A percentile compares a stretch with the other conserved stretches of the same genome.
phyloP scores from a whole-genome alignment of 2,329 filamentous ascomycete species.

The Aspergillus novoparasiticus region DNA sequence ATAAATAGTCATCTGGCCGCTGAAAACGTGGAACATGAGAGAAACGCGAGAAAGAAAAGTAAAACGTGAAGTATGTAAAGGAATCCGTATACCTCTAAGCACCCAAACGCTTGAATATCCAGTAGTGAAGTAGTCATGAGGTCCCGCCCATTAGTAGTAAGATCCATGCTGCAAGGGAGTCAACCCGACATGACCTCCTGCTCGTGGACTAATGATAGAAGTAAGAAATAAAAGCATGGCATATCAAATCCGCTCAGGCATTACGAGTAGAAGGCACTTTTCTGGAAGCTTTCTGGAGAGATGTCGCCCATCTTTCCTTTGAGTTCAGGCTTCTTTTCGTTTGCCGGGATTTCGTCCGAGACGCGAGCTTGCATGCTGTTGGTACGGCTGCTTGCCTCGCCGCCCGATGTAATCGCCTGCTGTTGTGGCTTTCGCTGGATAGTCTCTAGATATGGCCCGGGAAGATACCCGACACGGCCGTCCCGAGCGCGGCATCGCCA shows the following conservation, averaged over 20 bases:
- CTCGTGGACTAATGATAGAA: slow-evolving; percentile 20
- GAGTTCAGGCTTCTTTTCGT: slow-evolving; percentile 51
- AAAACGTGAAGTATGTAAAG: not conserved
- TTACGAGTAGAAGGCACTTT: slow-evolving; percentile 68
- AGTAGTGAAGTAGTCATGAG: not conserved
- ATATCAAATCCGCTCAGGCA: not conserved
- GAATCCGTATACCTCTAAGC: slow-evolving; percentile 2
- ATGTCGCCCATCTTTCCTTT: slow-evolving; percentile 66
- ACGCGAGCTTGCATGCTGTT: slow-evolving; percentile 54
- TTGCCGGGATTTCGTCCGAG: slow-evolving; percentile 23
- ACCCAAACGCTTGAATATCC: slow-evolving; percentile 4
- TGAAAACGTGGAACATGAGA: not conserved
- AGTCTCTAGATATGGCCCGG: slow-evolving; percentile 82
- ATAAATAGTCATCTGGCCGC: not conserved
- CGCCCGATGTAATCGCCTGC: slow-evolving; percentile 46
- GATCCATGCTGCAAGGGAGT: slow-evolving; percentile 1
- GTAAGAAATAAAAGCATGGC: not conserved
- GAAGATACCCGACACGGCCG: slow-evolving; percentile 87
- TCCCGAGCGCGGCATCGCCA: slow-evolving; percentile 93
- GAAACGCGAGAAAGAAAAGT: not conserved
- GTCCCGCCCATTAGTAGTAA: not conserved
- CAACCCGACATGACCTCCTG: not conserved
- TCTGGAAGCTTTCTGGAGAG: slow-evolving; percentile 70
- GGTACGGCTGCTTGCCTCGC: slow-evolving; percentile 50
- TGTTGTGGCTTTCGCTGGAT: slow-evolving; percentile 60